Evolutionary conservation across 164 flowering plant genomes (phyloP).

Genomic region (Kingdonia uniflora): DNA sequence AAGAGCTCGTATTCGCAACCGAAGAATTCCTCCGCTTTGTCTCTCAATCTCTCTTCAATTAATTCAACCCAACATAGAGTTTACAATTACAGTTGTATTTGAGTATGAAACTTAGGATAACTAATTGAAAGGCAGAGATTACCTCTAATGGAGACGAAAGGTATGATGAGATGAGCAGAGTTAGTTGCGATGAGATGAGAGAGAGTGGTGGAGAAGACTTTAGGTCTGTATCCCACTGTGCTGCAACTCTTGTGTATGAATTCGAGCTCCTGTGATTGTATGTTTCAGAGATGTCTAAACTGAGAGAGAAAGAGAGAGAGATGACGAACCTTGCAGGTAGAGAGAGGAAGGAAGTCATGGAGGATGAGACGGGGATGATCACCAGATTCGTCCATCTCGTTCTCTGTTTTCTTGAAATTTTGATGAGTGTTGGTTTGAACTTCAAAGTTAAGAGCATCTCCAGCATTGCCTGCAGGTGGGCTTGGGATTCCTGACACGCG

Average conservation of each 20-base stretch:
- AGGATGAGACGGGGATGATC: constrained; percentile 62
- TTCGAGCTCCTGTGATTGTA: constrained; percentile 48
- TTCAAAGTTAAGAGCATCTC: too few relatives aligned
- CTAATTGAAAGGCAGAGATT: background rate
- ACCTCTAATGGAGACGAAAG: constrained; percentile 81
- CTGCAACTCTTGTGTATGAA: constrained; percentile 90
- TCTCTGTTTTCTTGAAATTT: too few relatives aligned
- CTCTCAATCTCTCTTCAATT: constrained; percentile 65
- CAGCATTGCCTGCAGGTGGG: too few relatives aligned
- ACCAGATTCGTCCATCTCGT: constrained; percentile 21
- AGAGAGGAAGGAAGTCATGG: constrained; percentile 41
- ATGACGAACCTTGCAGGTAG: constrained; percentile 53
- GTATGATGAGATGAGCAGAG: constrained; percentile 60
- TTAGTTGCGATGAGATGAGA: constrained; percentile 91
- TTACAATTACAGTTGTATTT: background rate
- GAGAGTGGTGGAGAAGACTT: constrained; percentile 87
- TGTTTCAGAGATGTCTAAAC: background rate
- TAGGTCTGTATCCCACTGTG: constrained; percentile 78
- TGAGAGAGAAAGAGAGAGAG: background rate
- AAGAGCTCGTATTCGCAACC: constrained; percentile 76
- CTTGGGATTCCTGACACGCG: too few relatives aligned
- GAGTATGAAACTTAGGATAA: background rate
- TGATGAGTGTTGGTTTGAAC: too few relatives aligned
- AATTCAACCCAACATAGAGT: background rate
- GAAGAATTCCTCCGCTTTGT: constrained; percentile 79